Evolutionary conservation across 129 eudicot genomes (phyloP).

Genomic region (Flaveria sonorensis): DNA sequence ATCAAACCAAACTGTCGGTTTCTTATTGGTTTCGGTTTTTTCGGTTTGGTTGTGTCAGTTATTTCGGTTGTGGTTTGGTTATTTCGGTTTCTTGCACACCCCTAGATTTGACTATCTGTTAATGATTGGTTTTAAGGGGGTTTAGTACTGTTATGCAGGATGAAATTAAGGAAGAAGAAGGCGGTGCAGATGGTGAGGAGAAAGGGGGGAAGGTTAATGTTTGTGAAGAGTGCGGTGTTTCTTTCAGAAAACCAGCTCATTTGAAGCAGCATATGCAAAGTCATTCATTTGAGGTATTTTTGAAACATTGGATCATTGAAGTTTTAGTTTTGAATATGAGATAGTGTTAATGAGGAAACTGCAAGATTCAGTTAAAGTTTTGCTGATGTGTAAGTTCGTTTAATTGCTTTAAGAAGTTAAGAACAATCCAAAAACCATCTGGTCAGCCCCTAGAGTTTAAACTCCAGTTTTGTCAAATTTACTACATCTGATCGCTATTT

Average conservation of each 20-base stretch:
- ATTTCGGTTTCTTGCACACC: too few species aligned
- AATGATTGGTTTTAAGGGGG: background rate
- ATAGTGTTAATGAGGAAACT: background rate
- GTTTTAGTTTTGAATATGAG: background rate
- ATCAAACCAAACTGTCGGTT: too few species aligned
- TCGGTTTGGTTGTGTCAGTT: too few species aligned
- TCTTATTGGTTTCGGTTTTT: too few species aligned
- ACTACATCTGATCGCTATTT: too few species aligned
- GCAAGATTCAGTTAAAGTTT: too few species aligned
- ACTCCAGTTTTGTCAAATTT: too few species aligned
- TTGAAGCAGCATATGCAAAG: conserved; percentile 90
- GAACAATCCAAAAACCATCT: too few species aligned
- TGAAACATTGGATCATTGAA: background rate
- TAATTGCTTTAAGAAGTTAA: too few species aligned
- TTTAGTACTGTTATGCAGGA: conserved; percentile 42
- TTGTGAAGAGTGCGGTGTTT: conserved; percentile 75
- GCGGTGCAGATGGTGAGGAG: conserved; percentile 20
- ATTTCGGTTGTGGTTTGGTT: too few species aligned
- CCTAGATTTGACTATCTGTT: background rate
- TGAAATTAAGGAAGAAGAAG: conserved; percentile 42
- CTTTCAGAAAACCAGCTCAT: conserved; percentile 78
- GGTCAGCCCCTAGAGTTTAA: too few species aligned
- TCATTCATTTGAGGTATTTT: conserved; percentile 78
- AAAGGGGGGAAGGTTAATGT: conserved; percentile 34
- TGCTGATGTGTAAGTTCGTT: too few species aligned